Base-by-base conservation (phyloP, 768 basidiomycete species). In the Suillus decipiens region DNA sequence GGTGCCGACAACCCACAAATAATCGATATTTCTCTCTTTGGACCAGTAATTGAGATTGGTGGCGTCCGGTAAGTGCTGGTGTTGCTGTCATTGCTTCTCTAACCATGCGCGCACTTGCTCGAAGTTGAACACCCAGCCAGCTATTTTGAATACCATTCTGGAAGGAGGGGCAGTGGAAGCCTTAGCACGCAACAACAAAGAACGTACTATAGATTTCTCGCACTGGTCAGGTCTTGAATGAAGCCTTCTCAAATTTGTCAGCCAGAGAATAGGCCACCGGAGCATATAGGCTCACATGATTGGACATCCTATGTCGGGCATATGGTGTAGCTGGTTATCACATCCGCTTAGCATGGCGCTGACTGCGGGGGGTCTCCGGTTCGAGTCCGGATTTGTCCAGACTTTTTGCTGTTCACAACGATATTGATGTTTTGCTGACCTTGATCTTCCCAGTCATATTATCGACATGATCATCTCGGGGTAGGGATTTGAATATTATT, bases 281-380 rank as follows among this genome's bases (percentile, higher is more conserved):
- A 28, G 3, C 3, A 28, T 28, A 28, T 28, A 28, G 28, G 28
- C 28, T 2, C 28, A 28, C 28, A 28, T 28, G 28, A 28, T 28
- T 28, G 28, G 28, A 3, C 3, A 28, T 28, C 28, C 3, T 28
- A 28, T 3, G 28, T 28, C 24, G 73, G 74, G 74, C 74, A 75
- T 76, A 75, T 76, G 75, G 74, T 75, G 74, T 75, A 75, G 74
- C 74, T 75, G 74, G 74, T 75, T 76, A 77, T 75, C 75, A 75
- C 74, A 76, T 76, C 74, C 75, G 74, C 74, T 75, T 76, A 75
- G 74, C 75, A 75, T 71, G 59, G 65, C 0, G 75, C 71, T 72
- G 64, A 64, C 0, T 75, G 74, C 76, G 74, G 75, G 76, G 71
- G 76, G 76, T 75, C 74, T 75, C 75, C 75, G 73, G 74, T 75